Base-by-base conservation (phyloP, 2,329 filamentous ascomycete species). In the Monosporascus sp. region DNA sequence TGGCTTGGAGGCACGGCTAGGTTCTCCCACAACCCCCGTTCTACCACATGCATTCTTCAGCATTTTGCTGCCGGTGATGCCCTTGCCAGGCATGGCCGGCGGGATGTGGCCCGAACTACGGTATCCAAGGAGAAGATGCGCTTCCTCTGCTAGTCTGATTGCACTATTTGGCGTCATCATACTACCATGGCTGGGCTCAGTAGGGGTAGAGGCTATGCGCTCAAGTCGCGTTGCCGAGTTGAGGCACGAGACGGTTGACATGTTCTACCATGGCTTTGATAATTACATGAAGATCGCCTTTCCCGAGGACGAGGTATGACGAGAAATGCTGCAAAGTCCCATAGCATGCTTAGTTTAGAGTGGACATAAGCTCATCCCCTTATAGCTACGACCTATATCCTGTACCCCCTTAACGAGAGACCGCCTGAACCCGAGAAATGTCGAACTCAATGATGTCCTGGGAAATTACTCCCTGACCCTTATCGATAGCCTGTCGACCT, bases 261-360 rank as follows among this genome's bases (percentile, higher is more conserved):
- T 97, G 81, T 97, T 97, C 76, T 96, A 96, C 71, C 94, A 99
- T 77, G 94, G 94, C 56, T 97, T 86, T 75, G 86, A 92, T 73
- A 96, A 93, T 71, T 99, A 99, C 76, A 94, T 97, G 86, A 75
- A 83, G 60, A 80, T 96, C 71, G 94, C 92, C 54, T 99, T 97
- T 66, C 94, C 94, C 14, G 94, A 97, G 71, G 94, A 99, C 67
- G 94, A 94, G 81, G 84, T 85, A 69, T 44, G 41, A 24, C 6
- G 19, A 41, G 3, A 41, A n/a, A 19, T 41, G 38, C 17, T 19
- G 56, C 43, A 48, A 49, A 46, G 36, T 40, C 40, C 37, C 22
- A 24, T 27, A 38, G 22, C 20, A 41, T 41, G 14, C 48, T 24
- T 48, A 54, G 58, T 34, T 17, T 61, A 56, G 26, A 51, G 44